These are phyloP conservation scores for Coemansia aciculifera DNA, from an alignment of 192 early-diverging fungal species.

Conservation along the genomic window DNA sequence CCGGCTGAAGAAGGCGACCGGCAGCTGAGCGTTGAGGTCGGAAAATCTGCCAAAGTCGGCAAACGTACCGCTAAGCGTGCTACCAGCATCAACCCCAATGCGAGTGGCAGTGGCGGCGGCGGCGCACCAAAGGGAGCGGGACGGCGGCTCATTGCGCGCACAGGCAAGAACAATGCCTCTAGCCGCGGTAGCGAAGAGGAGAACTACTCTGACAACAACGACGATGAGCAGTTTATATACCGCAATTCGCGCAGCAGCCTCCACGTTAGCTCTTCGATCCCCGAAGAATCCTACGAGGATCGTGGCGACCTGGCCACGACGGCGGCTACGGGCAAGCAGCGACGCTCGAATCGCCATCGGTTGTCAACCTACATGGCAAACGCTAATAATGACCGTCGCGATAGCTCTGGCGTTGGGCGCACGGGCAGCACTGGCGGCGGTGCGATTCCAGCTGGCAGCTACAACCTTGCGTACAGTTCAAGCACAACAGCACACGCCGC, in stretches of 20 bases:
- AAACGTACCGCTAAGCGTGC: constrained; percentile 19
- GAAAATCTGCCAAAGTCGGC: constrained; percentile 14
- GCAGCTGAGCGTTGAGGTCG: constrained; percentile 38
- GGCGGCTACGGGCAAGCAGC: constrained; percentile 20
- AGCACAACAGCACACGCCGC: constrained; percentile 23
- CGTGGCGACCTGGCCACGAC: constrained; percentile 15
- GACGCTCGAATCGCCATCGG: constrained; percentile 44
- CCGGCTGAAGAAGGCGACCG: constrained; percentile 50
- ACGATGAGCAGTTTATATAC: constrained; percentile 55
- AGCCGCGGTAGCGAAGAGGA: constrained; percentile 54
- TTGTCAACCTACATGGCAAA: constrained; percentile 41
- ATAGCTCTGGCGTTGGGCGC: constrained; percentile 33
- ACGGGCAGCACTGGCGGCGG: constrained; percentile 18
- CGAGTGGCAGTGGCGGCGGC: constrained; percentile 25
- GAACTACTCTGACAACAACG: constrained; percentile 27
- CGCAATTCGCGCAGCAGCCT: constrained; percentile 54
- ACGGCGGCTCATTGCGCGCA: constrained; percentile 36
- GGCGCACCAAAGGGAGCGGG: constrained; percentile 17
- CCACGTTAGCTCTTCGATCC: constrained; percentile 49
- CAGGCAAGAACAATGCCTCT: constrained; percentile 25
- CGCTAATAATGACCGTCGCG: constrained; percentile 28
- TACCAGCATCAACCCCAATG: background rate
- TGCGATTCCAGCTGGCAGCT: constrained; percentile 30
- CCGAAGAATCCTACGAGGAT: constrained; percentile 44
- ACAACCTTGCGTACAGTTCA: constrained; percentile 24